Conservation (phyloP, 2,329 filamentous ascomycete species). For the Fusarium abutilonis region DNA sequence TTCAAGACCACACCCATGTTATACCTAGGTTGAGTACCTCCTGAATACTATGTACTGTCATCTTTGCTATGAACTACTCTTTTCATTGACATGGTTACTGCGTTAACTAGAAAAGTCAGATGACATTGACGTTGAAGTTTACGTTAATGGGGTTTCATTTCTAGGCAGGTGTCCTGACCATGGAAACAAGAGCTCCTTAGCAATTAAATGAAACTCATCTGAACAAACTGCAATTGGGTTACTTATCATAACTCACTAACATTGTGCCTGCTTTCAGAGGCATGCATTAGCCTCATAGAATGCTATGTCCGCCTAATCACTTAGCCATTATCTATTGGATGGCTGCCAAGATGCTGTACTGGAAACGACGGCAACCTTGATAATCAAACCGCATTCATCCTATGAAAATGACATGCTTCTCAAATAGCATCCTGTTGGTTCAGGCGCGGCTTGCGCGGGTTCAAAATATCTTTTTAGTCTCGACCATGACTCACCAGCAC, state of each 20-base stretch:
- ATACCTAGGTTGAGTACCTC: not conserved
- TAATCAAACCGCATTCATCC: not conserved
- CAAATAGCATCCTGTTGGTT: not conserved
- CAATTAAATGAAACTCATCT: not conserved
- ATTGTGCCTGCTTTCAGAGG: not conserved
- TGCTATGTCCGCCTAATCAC: not conserved
- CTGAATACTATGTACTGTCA: too few species aligned
- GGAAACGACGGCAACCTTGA: not conserved
- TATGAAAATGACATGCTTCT: not conserved
- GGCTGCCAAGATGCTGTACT: not conserved
- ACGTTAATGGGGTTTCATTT: not conserved
- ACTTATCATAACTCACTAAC: not conserved
- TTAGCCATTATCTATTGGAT: not conserved
- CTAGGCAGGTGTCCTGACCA: not conserved
- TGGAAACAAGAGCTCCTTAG: not conserved
- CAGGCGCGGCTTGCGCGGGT: not conserved
- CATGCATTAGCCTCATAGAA: not conserved
- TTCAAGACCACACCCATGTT: not conserved
- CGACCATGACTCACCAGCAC: conserved; percentile 6
- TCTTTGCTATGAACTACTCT: too few species aligned
- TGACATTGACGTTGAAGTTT: not conserved
- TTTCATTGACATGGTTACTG: too few species aligned
- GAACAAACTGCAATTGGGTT: not conserved
- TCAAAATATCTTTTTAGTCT: conserved; percentile 6
- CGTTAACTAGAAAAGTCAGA: not conserved